Base-by-base conservation (phyloP, 1,284 basidiomycete genomes). In the Waitea zeae region DNA sequence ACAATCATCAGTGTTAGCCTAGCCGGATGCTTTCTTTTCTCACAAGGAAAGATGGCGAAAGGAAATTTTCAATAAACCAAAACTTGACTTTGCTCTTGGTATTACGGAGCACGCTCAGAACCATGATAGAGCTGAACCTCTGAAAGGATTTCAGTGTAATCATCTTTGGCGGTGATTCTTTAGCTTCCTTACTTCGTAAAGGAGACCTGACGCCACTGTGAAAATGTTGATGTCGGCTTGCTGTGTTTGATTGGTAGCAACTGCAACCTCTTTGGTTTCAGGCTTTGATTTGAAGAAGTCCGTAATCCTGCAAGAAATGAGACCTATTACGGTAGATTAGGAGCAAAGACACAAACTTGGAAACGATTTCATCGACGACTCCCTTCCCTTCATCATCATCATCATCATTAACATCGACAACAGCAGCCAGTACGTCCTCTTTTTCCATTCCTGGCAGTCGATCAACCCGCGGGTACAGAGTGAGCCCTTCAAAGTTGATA, bases 31-130 rank as follows among this genome's bases (percentile, higher is more conserved):
- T 33, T 38, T 39, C 12, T 20, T 14, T 9, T 53, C 70, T 43
- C 40, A 86, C 86, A 39, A 96, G 64, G 71, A 98, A 98, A 0
- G 90, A 88, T 0, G 93, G 93, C 0, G 93, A 97, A 15, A 98
- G 66, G 69, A 97, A 98, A 58, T 98, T 98, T 50, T 96, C 87
- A 44, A 98, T 97, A 56, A 98, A 97, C 93, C 93, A 98, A 57
- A 98, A 98, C 53, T 98, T 98, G 54, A 97, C 90, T 17, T 71
- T 79, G 46, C 77, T 82, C 20, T 89, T 72, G 3, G 93, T 98
- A 50, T 98, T 92, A 37, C 78, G 75, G 45, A 98, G 65, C 17
- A 98, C 95, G 45, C 86, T 92, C 26, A 97, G 64, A 40, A 96
- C 87, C 93, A 98, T 98, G 58, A 98, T 95, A 17, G 87, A 90